Conservation (phyloP, 306 rosid species). For the Biancaea sappan region DNA sequence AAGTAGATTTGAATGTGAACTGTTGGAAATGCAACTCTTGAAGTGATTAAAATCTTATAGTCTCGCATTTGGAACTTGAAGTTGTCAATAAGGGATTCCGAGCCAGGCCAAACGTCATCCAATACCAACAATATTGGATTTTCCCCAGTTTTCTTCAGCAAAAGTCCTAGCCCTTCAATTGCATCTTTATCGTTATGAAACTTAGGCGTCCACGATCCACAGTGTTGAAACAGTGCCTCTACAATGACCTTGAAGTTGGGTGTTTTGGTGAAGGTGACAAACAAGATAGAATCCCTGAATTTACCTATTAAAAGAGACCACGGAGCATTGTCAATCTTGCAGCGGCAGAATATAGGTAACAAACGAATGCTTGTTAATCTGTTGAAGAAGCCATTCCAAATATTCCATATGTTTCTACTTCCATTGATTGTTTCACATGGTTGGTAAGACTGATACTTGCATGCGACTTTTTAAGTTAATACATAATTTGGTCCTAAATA, state of each 20-base stretch:
- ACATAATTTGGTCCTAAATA: no score
- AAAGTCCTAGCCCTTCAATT: constrained; percentile 14
- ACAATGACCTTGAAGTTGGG: constrained; percentile 50
- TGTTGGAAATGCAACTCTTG: constrained; percentile 46
- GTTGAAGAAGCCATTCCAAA: not conserved
- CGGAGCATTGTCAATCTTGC: not conserved
- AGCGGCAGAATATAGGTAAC: not conserved
- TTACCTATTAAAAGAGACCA: constrained; percentile 39
- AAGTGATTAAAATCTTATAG: constrained; percentile 68
- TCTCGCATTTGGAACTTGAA: constrained; percentile 36
- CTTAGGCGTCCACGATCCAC: constrained; percentile 30
- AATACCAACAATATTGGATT: constrained; percentile 51
- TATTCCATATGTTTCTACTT: no score
- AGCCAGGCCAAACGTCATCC: constrained; percentile 69
- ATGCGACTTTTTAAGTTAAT: no score
- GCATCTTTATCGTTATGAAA: constrained; percentile 37
- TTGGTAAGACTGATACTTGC: no score
- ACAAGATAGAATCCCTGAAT: constrained; percentile 52
- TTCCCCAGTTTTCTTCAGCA: constrained; percentile 29
- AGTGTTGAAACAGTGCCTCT: constrained; percentile 36
- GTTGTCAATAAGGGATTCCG: constrained; percentile 51
- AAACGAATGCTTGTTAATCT: not conserved
- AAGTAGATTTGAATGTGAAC: constrained; percentile 33
- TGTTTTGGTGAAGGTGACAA: constrained; percentile 40
- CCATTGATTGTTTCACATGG: no score